A percentile compares a stretch with the other conserved stretches of the same genome.
Conservation (phyloP, 2,329 filamentous ascomycete genomes). For the Davidsoniella virescens region DNA sequence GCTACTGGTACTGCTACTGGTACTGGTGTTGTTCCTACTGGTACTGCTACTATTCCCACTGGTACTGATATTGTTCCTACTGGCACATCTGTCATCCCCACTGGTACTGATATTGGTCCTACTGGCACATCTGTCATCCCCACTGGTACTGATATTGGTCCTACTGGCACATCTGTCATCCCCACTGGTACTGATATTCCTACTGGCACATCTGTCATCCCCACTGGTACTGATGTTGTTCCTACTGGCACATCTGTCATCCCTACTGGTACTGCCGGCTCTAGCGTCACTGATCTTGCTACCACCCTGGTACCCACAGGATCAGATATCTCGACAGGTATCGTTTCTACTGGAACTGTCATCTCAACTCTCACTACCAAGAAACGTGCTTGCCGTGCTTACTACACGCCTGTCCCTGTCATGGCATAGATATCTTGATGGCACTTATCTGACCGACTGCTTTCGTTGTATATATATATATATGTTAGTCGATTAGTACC, state of each 20-base stretch:
- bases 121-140: background rate
- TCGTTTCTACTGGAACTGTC: background rate
- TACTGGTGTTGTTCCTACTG: background rate
- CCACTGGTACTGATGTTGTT: background rate
- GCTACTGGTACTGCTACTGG: background rate
- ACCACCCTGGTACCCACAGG: too few relatives aligned
- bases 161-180: background rate
- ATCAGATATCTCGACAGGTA: background rate
- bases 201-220: background rate
- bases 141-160: background rate
- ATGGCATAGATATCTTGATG: background rate
- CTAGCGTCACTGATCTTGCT: too few relatives aligned
- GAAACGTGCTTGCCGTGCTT: background rate
- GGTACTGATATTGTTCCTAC: background rate
- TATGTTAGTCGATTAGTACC: too few relatives aligned
- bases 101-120: background rate
- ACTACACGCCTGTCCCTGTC: background rate
- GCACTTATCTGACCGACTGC: background rate
- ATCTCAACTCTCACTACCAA: background rate
- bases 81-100: background rate
- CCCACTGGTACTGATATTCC: background rate
- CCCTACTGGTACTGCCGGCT: background rate
- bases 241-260: background rate
- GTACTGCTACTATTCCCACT: background rate
- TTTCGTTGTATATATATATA: too few relatives aligned